Evolutionary conservation across 257 asterid genomes (phyloP), one percentile per base, ranked within the genome.

Genomic region (Forsythia suspensa): DNA sequence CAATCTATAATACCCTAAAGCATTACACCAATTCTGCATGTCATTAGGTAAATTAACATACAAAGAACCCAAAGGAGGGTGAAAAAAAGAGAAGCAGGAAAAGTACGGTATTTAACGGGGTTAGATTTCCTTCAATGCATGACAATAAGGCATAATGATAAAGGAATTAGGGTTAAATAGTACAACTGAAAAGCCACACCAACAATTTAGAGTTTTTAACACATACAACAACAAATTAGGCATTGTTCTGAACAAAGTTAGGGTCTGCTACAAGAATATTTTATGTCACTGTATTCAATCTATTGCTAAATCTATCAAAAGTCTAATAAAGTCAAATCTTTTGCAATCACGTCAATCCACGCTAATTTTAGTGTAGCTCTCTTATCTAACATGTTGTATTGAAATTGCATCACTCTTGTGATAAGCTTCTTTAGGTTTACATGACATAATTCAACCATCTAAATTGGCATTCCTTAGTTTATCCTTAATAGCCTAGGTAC

Each of bases 1-100:
- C 82, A 71, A 51, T 59, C 61, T 48, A 61, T 43, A 67, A 34
- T 51, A 61, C 51, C 79, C 76, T 77, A 72, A 78, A 79, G 34
- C 70, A 63, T 24, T 55, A 48, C 65, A 55, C 21, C 65, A 55
- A 55, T 63, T 63, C 70, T 29, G 8, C 6, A 24, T 59, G 29
- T 59, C 70, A 20, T 21, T 63, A 9, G 66, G 12, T n/a, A 29
- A 21, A 63, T 63, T 2, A 21, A 24, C 70, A 29, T 4, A 4
- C 9, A 36, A 63, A 29, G 70, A 29, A 63, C 16, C 11, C 10
- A 24, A 59, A 63, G 70, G 70, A 63, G 16, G n/a, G 10, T 11
- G 0, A n/a, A 8, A 6, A 63, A 24, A 21, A 29, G n/a, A 63
- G 38, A 61, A 61, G 39, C 37, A 9, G 70, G 70, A 63, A 59